phyloP scores from a whole-genome alignment of 305 asterid species.

The Fraxinus xanthoxyloides region DNA sequence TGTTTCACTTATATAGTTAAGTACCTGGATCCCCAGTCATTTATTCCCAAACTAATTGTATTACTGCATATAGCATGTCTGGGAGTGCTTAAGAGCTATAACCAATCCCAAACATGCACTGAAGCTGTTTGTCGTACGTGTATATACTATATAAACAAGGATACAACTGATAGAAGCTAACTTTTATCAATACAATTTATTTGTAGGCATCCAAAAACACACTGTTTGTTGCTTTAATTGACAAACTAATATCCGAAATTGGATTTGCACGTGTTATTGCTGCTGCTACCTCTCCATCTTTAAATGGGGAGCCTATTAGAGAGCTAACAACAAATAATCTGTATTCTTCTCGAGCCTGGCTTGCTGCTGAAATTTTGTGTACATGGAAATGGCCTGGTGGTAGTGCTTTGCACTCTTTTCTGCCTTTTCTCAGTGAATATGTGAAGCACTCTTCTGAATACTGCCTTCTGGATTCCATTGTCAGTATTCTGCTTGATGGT shows the following conservation, averaged over 20 bases:
- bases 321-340: constrained; percentile 33
- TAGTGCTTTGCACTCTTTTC: constrained; percentile 63
- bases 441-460: constrained; percentile 39
- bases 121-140: not conserved
- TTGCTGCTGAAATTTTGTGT: constrained; percentile 96
- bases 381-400: constrained; percentile 94
- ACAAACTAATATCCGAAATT: constrained; percentile 61
- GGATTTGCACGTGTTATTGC: constrained; percentile 71
- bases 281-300: constrained; percentile 37
- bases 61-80: not conserved
- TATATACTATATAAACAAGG: not conserved
- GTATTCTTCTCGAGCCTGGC: constrained; percentile 85
- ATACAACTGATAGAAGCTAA: constrained; percentile 29
- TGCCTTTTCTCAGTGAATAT: constrained; percentile 59
- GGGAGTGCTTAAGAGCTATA: not conserved
- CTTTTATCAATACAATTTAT: constrained; percentile 11
- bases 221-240: constrained; percentile 60
- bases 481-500: constrained; percentile 79
- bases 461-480: constrained; percentile 56
- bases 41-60: constrained; percentile 17
- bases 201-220: constrained; percentile 58
- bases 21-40: constrained; percentile 3
- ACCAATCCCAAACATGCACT: not conserved
- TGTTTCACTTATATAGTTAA: not conserved
- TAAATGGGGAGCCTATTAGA: constrained; percentile 35